A percentile compares a stretch with the other conserved stretches of the same genome.
These are phyloP conservation scores for Phialemonium atrogriseum DNA, from an alignment of 2,329 filamentous ascomycete species.

Conservation along the genomic window DNA sequence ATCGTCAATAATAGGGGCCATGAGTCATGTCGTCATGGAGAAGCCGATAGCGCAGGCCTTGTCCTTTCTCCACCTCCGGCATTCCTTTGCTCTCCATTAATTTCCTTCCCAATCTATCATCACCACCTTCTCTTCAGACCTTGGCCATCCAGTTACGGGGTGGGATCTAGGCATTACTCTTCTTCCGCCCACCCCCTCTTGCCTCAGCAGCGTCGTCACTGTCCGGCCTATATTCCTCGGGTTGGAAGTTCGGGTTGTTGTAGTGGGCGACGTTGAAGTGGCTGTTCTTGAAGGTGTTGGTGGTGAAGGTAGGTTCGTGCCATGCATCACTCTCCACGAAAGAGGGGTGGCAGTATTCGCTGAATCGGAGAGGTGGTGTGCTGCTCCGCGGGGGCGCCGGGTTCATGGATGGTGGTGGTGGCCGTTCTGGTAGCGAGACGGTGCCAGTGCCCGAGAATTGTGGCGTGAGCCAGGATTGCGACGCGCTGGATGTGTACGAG, in stretches of 20 bases:
- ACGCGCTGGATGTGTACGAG: constrained; percentile 19
- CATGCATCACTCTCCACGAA: constrained; percentile 25
- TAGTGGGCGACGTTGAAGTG: constrained; percentile 61
- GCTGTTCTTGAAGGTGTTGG: constrained; percentile 56
- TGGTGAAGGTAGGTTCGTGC: constrained; percentile 41
- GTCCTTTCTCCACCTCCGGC: too few relatives aligned
- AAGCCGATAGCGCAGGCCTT: too few relatives aligned
- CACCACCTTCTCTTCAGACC: not conserved
- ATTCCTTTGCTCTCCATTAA: too few relatives aligned
- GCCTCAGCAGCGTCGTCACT: too few relatives aligned
- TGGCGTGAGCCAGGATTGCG: constrained; percentile 28
- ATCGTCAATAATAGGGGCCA: too few relatives aligned
- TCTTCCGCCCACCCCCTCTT: too few relatives aligned
- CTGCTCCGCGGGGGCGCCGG: constrained; percentile 12
- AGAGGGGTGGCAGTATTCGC: constrained; percentile 41
- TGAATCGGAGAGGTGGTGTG: constrained; percentile 40
- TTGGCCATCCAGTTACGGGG: not conserved
- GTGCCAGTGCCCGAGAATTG: constrained; percentile 22
- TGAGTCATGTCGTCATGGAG: too few relatives aligned
- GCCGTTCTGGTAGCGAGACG: constrained; percentile 9
- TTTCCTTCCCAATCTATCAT: too few relatives aligned
- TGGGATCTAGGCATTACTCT: too few relatives aligned
- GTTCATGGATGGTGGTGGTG: constrained; percentile 9
- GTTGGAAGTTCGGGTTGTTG: constrained; percentile 54
- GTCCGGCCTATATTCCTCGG: constrained; percentile 40